These are phyloP conservation scores for Biancaea sappan DNA, from an alignment of 306 rosid species.

Conservation along the genomic window DNA sequence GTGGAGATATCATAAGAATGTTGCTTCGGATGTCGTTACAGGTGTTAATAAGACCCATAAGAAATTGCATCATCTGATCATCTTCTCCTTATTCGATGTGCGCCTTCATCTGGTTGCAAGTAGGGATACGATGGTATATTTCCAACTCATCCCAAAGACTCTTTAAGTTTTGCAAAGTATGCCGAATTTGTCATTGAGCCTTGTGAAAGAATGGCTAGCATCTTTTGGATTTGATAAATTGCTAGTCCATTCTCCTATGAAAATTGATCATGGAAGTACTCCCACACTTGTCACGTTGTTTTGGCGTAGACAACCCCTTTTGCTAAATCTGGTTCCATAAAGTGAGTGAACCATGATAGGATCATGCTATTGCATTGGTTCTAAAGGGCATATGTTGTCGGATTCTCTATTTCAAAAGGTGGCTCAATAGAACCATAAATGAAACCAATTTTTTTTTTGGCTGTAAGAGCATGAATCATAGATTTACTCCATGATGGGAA, in stretches of 20 bases:
- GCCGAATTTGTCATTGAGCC: constrained; percentile 20
- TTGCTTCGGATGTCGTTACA: neutral
- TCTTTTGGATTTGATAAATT: constrained; percentile 28
- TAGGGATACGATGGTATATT: neutral
- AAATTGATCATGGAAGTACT: constrained; percentile 13
- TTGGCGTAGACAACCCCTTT: neutral
- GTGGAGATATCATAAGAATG: constrained; percentile 34
- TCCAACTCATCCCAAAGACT: neutral
- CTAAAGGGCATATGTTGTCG: constrained; percentile 4
- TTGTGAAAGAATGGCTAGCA: constrained; percentile 3
- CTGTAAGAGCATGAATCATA: too few relatives aligned
- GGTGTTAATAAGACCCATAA: constrained; percentile 30
- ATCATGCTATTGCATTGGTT: constrained; percentile 34
- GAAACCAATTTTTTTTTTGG: too few relatives aligned
- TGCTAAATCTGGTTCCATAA: too few relatives aligned
- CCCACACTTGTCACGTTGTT: too few relatives aligned
- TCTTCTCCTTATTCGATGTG: constrained; percentile 33
- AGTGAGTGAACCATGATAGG: constrained; percentile 33
- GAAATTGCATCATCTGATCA: too few relatives aligned
- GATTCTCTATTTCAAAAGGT: neutral
- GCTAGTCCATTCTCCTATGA: constrained; percentile 20
- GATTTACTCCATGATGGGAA: too few relatives aligned
- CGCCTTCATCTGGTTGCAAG: constrained; percentile 21
- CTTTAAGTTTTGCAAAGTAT: constrained; percentile 26
- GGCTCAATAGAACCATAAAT: neutral